Evolutionary conservation across 495 filamentous ascomycete species (phyloP), one percentile per base, ranked within the genome.

Genomic region (Oidiodendron maius): DNA sequence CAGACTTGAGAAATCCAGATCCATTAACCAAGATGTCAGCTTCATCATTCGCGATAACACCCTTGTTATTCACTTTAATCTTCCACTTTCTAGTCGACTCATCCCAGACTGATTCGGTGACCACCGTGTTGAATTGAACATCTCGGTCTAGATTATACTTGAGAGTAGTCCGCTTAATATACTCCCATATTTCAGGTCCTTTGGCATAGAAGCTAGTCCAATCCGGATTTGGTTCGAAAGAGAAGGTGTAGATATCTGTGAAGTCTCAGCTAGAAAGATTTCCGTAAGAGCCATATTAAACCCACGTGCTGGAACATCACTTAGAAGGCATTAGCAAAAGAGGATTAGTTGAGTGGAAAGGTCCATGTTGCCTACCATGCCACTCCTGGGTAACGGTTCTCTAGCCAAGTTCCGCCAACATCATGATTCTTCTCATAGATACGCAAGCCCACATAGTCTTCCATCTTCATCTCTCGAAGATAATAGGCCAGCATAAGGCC

Each of bases 361-460:
- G 44, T 10, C 21, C 44, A 46, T 46, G 28, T 8, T 40, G 16
- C 37, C 17, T 8, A 40, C 37, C 21, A 41, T 41, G 25, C 6
- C 21, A 23, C 32, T 15, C 74, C 74, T 0, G 75, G 75, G 44
- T 81, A 81, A 9, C 69, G 64, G 54, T 80, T 81, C 58, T 80
- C 77, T 40, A 72, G 67, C 78, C 78, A 81, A 1, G 78, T 80
- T 10, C 78, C 78, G 18, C 76, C 78, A 43, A 80, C 70, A 40
- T 84, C 84, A 1, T 62, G 60, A 53, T 91, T 91, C 72, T 90
- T 91, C 60, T 93, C 87, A 62, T 88, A 93, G 34, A 88, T 72
- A 25, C 74, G 71, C n/a, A 83, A 65, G 11, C 83, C 76, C 40
- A 70, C 66, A 45, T 60, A 43, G 4, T 52, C 18, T 21, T 44